phyloP scores from a whole-genome alignment of 2,329 filamentous ascomycete species.

The Fusarium compactum region DNA sequence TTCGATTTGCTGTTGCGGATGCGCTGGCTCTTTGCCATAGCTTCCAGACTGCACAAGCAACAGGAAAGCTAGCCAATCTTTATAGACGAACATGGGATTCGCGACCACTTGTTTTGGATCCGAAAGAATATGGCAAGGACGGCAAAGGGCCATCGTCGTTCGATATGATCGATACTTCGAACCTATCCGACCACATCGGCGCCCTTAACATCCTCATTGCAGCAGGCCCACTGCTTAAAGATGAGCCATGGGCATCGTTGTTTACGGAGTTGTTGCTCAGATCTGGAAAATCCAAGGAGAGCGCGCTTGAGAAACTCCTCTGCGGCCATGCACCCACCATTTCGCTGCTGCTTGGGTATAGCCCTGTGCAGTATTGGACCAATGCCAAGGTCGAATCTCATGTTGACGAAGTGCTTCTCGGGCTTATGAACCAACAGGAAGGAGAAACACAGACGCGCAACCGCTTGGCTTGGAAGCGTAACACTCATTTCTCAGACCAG shows the following conservation, averaged over 20 bases:
- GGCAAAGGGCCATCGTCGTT: conserved; percentile 58
- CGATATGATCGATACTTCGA: conserved; percentile 68
- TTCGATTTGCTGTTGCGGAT: conserved; percentile 64
- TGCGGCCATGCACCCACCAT: conserved; percentile 61
- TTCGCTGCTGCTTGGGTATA: conserved; percentile 64
- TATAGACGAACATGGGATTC: conserved; percentile 58
- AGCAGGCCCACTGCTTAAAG: conserved; percentile 60
- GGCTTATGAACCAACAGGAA: conserved; percentile 23
- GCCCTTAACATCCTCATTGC: conserved; percentile 56
- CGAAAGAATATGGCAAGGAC: conserved; percentile 53
- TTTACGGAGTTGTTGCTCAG: conserved; percentile 61
- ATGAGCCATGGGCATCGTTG: conserved; percentile 58
- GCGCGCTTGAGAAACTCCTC: conserved; percentile 57
- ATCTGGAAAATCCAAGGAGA: conserved; percentile 39
- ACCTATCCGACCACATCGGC: conserved; percentile 56
- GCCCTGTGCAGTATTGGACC: conserved; percentile 63
- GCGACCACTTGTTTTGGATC: conserved; percentile 57
- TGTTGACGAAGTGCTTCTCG: conserved; percentile 55
- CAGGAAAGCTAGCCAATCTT: conserved; percentile 53
- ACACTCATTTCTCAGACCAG: conserved; percentile 48
- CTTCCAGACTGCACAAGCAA: conserved; percentile 57
- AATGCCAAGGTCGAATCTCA: conserved; percentile 58
- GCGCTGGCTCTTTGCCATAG: conserved; percentile 64
- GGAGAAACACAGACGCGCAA: conserved; percentile 45
- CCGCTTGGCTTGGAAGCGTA: conserved; percentile 54